Evolutionary conservation across 2,329 filamentous ascomycete genomes (phyloP), one percentile per base, ranked within the genome.

Genomic region (Calonectria pteridis): DNA sequence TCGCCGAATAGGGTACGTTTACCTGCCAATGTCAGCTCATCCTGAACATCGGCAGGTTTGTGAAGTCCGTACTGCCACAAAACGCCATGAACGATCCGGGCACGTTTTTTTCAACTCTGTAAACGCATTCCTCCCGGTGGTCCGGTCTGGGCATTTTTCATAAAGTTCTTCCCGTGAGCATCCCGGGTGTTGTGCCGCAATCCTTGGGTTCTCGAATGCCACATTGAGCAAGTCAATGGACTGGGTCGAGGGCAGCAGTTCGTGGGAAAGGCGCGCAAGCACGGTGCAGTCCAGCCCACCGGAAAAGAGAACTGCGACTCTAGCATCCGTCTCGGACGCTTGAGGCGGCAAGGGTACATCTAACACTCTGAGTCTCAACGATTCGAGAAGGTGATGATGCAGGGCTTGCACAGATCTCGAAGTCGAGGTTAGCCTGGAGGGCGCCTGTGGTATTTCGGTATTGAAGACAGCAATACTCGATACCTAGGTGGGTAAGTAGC

Each of bases 251-350:
- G 94, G 94, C 2, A 98, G 82, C 3, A 97, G 84, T 16, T 98
- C 93, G 81, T 98, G 94, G 14, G 91, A 88, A 29, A 98, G 85
- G 53, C 95, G 91, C 28, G 96, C 96, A 63, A 99, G 88, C 0
- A 98, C 88, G 0, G 96, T 96, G 82, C 97, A 98, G 83, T 99
- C 97, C 9, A 99, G 89, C 0, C 97, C 97, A 2, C 97, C 97
- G 0, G 97, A 99, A 83, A 98, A 99, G 0, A 99, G 87, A 1
- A 99, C 88, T 0, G 95, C 95, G 18, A 98, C 84, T 69, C 89
- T 89, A 23, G 90, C 87, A 75, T 88, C 85, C 13, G 76, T 78
- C 10, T 76, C 63, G 0, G 76, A 76, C 7, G 80, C 83, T 51
- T 74, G 78, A 14, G 89, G 90, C 1, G 91, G 91, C 58, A 87